Evolutionary conservation across 1,139 yeast genomes (phyloP).

Genomic region (Meyerozyma smithsonii): DNA sequence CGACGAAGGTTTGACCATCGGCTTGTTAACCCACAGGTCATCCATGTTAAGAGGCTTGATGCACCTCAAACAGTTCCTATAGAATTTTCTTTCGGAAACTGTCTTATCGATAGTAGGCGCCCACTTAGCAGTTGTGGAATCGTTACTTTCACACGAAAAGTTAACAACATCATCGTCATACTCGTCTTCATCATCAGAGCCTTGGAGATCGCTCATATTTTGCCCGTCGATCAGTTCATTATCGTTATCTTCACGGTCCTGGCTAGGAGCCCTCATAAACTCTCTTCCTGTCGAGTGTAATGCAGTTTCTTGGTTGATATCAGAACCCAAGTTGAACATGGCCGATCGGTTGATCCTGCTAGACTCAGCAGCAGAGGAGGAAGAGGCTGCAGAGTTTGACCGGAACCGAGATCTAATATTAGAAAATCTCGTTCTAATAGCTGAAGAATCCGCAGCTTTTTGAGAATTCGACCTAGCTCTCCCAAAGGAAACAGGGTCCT

Average conservation of each 20-base stretch:
- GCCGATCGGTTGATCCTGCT: background rate
- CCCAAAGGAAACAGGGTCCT: constrained; percentile 5
- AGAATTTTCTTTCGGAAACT: constrained; percentile 39
- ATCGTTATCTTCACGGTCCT: constrained; percentile 19
- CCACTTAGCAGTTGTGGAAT: constrained; percentile 34
- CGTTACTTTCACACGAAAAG: constrained; percentile 11
- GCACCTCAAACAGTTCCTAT: constrained; percentile 54
- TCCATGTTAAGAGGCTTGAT: constrained; percentile 51
- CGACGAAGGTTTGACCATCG: constrained; percentile 41
- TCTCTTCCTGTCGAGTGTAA: background rate
- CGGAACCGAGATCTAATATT: constrained; percentile 1
- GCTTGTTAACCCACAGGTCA: constrained; percentile 51
- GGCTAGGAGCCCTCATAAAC: background rate
- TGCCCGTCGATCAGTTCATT: constrained; percentile 26
- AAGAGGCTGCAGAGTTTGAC: background rate
- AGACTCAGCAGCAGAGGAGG: constrained; percentile 1
- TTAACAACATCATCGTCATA: constrained; percentile 10
- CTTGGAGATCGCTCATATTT: constrained; percentile 29
- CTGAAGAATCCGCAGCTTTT: constrained; percentile 7
- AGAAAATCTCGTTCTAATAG: constrained; percentile 4
- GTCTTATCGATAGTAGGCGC: constrained; percentile 34
- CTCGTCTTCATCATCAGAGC: constrained; percentile 34
- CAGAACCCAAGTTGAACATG: constrained; percentile 6
- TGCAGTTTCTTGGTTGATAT: constrained; percentile 10
- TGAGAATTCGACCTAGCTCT: constrained; percentile 5